Evolutionary conservation across 768 basidiomycete species (phyloP), one percentile per base, ranked within the genome.

Genomic region (Amanita pseudoporphyria): DNA sequence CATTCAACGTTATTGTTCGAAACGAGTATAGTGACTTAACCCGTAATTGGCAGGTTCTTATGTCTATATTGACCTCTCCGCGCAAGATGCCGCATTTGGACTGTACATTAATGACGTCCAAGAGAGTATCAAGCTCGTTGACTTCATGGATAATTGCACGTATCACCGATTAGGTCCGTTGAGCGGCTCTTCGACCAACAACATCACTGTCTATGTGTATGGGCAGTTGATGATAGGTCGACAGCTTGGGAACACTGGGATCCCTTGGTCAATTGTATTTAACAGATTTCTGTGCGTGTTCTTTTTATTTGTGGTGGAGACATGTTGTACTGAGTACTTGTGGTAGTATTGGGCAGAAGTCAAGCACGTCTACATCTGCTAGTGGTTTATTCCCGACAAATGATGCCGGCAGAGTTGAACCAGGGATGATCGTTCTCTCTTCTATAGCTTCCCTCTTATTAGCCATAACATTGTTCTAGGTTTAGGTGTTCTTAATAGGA

Each of bases 241-340:
- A 13, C 39, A 49, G 14, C 1, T 33, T 16, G 40, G 39, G 10
- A 38, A 36, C 9, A 10, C 24, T 5, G 16, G 16, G 5, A 1
- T n/a, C 12, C 14, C 41, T 42, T 49, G 48, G 48, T 42, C 48
- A 3, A 42, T 49, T 18, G 30, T 2, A 14, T 49, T 49, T 18
- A 49, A 49, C 39, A 40, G 28, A 3, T 49, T 49, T 16, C 12
- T 49, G 48, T 49, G 18, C 7, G 48, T 33, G 33, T 36, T n/a
- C 5, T 21, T 19, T 45, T 31, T 9, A 21, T 45, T 16, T 43
- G 14, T 19, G 9, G 14, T 45, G 13, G 14, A 3, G 30, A 7
- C 26, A 13, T 32, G 13, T 26, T 44, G 26, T 26, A 6, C 21
- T 24, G n/a, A 5, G 13, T n/a, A 24, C 16, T 16, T 3, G n/a